Base-by-base conservation (phyloP, 495 filamentous ascomycete species). In the Halenospora varia region DNA sequence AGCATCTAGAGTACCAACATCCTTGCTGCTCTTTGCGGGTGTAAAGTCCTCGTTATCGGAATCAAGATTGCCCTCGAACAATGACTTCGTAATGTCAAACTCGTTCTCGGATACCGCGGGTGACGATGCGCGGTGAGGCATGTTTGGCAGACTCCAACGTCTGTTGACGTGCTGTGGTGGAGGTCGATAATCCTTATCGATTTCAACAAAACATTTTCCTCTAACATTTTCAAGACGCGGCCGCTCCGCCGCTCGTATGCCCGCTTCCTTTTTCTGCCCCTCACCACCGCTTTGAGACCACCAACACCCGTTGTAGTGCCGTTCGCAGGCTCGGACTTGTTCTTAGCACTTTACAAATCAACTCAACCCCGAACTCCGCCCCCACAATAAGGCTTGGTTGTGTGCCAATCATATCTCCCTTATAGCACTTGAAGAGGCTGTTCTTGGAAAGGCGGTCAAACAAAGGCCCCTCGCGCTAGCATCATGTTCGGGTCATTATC, bases 91-190 rank as follows among this genome's bases (percentile, higher is more conserved):
- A 53, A 98, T 96, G 62, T 98, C 94, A 68, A 94, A 85, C 63
- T 95, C 94, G 62, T 86, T 89, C 74, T 97, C 93, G 49, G 94
- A 97, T 59, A 76, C 73, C 17, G 88, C 82, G 52, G 92, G 93
- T 47, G 94, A 97, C n/a, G 77, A 77, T 56, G 78, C 84, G 65
- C 89, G 83, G 50, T 67, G 62, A 60, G 61, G 65, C 65, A 67
- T 67, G 11, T 53, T 13, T 54, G 50, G 46, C 18, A 44, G 48
- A 53, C 59, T 42, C 50, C 44, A 44, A 25, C 42, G 42, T 20
- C 42, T 45, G 42, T 45, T 15, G 42, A 45, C 11, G 11, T 15
- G n/a, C 4, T n/a, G 8, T 20, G 42, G 18, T n/a, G 42, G 42
- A 45, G 42, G 42, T 45, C 17, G 8, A n/a, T n/a, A 20, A 45